Evolutionary conservation across 1,284 basidiomycete species (phyloP).

Genomic region (Leccinum griseonigrum): DNA sequence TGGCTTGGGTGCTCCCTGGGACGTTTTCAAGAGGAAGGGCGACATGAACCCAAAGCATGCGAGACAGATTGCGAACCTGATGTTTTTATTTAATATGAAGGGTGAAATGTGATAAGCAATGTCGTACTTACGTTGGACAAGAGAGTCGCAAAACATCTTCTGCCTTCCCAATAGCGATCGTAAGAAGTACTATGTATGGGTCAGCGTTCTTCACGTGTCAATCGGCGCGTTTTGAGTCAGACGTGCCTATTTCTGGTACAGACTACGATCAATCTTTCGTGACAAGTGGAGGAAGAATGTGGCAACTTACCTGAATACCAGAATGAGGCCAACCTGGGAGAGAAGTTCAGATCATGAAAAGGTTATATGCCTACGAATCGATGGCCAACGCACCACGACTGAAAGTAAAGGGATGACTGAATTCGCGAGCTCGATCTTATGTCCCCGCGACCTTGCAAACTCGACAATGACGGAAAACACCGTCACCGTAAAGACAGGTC

Average conservation of each 20-base stretch:
- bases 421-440: conserved; percentile 60
- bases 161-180: conserved; percentile 81
- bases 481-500: conserved; percentile 82
- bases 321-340: conserved; percentile 64
- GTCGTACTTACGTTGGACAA: conserved; percentile 50
- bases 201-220: conserved; percentile 7
- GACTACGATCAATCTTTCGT: conserved; percentile 1
- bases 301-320: conserved; percentile 66
- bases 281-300: conserved; percentile 1
- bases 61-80: conserved; percentile 59
- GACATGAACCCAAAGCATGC: conserved; percentile 79
- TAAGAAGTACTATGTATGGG: conserved; percentile 62
- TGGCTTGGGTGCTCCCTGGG: conserved; percentile 45
- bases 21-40: conserved; percentile 57
- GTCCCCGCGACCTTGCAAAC: conserved; percentile 54
- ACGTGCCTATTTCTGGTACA: conserved; percentile 29
- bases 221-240: background rate
- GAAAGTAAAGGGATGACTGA: conserved; percentile 82
- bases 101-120: conserved; percentile 23
- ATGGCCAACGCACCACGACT: conserved; percentile 69
- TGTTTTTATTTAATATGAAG: background rate
- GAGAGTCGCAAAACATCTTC: conserved; percentile 74
- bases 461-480: conserved; percentile 65
- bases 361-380: conserved; percentile 1
- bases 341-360: conserved; percentile 2